phyloP scores from a whole-genome alignment of 441 rosid genomes.

The Syzygium syzygioides region DNA sequence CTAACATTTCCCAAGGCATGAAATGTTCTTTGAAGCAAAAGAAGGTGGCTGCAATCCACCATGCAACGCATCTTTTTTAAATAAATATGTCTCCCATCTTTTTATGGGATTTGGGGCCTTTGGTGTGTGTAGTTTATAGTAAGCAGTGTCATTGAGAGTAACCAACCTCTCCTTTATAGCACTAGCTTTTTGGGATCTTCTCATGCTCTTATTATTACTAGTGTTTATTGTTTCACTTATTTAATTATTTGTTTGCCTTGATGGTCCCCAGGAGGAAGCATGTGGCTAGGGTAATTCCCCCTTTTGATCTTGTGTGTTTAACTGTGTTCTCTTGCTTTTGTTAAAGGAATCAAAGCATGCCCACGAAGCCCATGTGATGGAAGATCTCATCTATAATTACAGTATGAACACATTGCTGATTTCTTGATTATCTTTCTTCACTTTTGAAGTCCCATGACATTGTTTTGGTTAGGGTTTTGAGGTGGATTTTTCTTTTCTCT shows the following conservation, averaged over 20 bases:
- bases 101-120: constrained; percentile 32
- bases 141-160: constrained; percentile 5
- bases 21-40: constrained; percentile 34
- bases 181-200: constrained; percentile 50
- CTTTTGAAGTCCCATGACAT: neutral
- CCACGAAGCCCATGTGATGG: constrained; percentile 39
- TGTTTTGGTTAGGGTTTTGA: neutral
- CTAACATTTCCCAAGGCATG: constrained; percentile 25
- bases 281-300: constrained; percentile 30
- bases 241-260: constrained; percentile 8
- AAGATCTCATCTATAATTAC: constrained; percentile 24
- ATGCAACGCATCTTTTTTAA: constrained; percentile 29
- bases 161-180: constrained; percentile 5
- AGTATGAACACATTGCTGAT: neutral
- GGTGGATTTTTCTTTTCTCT: neutral
- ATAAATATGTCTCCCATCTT: neutral
- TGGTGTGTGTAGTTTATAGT: constrained; percentile 13
- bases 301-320: constrained; percentile 6
- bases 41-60: constrained; percentile 30
- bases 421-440: neutral
- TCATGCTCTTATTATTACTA: constrained; percentile 19
- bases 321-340: constrained; percentile 20
- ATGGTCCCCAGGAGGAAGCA: constrained; percentile 53
- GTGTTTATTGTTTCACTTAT: constrained; percentile 5
- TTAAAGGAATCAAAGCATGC: constrained; percentile 55